Evolutionary conservation across 1,139 yeast genomes (phyloP), one percentile per base, ranked within the genome.

Genomic region (Geotrichum siamense): DNA sequence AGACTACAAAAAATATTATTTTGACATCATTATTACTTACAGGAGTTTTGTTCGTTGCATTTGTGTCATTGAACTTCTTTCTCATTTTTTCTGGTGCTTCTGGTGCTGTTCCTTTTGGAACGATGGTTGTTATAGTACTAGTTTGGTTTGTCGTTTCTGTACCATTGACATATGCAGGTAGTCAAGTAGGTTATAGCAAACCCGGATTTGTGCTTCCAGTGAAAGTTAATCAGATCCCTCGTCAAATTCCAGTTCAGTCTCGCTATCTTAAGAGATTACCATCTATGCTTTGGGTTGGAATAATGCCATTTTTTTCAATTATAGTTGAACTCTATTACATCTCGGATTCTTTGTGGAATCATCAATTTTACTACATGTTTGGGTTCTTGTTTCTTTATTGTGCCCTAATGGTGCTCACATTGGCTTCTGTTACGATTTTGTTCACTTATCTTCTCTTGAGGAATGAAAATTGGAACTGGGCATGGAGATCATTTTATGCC

Each of bases 381-480:
- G 98, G 98, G 19, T 91, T 91, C 71, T 70, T 91, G 57, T 85
- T 91, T 65, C 78, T 89, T 66, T 87, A 96, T 57, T 80, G 85
- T 61, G 54, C 82, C 20, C 71, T 91, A 59, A 82, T 89, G 86
- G 69, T 85, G n/a, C 60, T 83, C 56, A 86, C 96, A 8, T 82
- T 96, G 6, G 72, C 84, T 15, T 72, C 91, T 51, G 87, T 87
- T 35, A 81, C 96, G 0, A 69, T 87, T 15, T 70, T 91, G 55
- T 74, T 86, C 69, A 77, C 84, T 32, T 91, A 91, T 65, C 82
- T 84, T 68, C 75, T 89, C 10, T 73, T 93, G 52, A 86, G 96
- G 60, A 71, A 86, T 38, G 98, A 91, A 61, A 85, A 91, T 64
- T 87, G 93, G 69, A 78, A 79, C 63, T 91, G 99, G 99, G 96